These are phyloP conservation scores for Asterophora parasitica DNA, from an alignment of 768 basidiomycete species.

Conservation along the genomic window DNA sequence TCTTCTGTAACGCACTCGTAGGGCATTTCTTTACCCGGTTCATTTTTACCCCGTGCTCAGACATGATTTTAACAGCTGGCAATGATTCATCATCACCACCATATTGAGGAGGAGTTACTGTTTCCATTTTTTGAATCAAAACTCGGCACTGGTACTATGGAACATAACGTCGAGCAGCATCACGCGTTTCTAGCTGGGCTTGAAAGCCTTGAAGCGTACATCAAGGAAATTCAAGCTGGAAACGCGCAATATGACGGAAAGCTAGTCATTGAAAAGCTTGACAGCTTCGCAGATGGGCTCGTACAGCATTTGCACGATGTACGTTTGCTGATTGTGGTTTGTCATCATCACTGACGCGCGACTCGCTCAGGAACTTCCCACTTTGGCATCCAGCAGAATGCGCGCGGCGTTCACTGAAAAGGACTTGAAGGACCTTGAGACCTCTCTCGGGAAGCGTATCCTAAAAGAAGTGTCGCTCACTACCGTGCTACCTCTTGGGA, in stretches of 20 bases:
- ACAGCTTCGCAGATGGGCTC: slow-evolving; percentile 23
- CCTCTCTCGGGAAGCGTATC: slow-evolving; percentile 15
- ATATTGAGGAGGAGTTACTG: slow-evolving; percentile 23
- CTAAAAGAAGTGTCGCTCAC: slow-evolving; percentile 19
- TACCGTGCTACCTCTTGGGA: slow-evolving; percentile 19
- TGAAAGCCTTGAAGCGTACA: slow-evolving; percentile 21
- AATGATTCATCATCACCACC: slow-evolving; percentile 27
- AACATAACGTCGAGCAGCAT: slow-evolving; percentile 24
- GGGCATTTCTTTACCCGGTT: not conserved
- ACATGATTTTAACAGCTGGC: slow-evolving; percentile 12
- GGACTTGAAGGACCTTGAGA: slow-evolving; percentile 22
- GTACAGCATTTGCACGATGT: slow-evolving; percentile 24
- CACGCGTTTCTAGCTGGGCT: slow-evolving; percentile 22
- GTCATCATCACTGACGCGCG: not conserved
- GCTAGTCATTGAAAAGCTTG: slow-evolving; percentile 19
- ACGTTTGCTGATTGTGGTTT: slow-evolving; percentile 1
- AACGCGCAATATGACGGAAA: slow-evolving; percentile 47
- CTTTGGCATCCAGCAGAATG: slow-evolving; percentile 20
- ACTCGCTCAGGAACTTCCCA: slow-evolving; percentile 22
- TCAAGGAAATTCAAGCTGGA: slow-evolving; percentile 56
- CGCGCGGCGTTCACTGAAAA: slow-evolving; percentile 21
- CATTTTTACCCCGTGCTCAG: not conserved
- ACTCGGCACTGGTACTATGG: slow-evolving; percentile 20
- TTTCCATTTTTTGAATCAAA: slow-evolving; percentile 25
- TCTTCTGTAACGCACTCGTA: slow-evolving; percentile 24